phyloP scores from a whole-genome alignment of 257 asterid species.

The Solanum boliviense region DNA sequence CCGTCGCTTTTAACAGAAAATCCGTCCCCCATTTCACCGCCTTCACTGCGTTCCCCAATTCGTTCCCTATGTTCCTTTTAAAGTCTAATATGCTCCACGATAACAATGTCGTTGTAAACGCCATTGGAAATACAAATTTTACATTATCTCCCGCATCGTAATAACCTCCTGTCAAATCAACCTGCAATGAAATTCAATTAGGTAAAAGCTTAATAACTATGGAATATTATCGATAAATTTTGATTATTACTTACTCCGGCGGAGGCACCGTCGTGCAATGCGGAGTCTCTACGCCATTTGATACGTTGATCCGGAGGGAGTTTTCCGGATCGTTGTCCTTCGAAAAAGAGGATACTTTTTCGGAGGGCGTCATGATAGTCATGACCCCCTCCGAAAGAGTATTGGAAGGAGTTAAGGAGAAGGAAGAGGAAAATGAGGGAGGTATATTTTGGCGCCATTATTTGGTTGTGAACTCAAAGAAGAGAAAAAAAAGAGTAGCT shows the following conservation, averaged over 20 bases:
- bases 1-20: constrained; percentile 69
- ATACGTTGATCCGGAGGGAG: constrained; percentile 76
- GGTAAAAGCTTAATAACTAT: no score
- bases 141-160: constrained; percentile 91
- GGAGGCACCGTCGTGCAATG: constrained; percentile 68
- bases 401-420: neutral
- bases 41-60: constrained; percentile 42
- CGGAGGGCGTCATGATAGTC: constrained; percentile 73
- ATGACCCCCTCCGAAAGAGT: constrained; percentile 20
- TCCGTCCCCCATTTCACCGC: constrained; percentile 82
- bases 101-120: constrained; percentile 63
- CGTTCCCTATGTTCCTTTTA: constrained; percentile 54
- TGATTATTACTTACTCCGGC: constrained; percentile 31
- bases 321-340: constrained; percentile 89
- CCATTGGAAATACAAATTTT: constrained; percentile 86
- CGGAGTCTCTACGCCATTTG: constrained; percentile 77
- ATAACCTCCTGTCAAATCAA: constrained; percentile 78
- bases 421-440: constrained; percentile 10
- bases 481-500: neutral
- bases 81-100: constrained; percentile 82
- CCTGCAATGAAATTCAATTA: constrained; percentile 13
- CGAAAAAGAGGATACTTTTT: constrained; percentile 81
- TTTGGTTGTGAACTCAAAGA: neutral
- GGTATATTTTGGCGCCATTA: constrained; percentile 60
- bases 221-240: no score